Conservation (phyloP, 441 rosid genomes). For the Aquilaria agallochum region DNA sequence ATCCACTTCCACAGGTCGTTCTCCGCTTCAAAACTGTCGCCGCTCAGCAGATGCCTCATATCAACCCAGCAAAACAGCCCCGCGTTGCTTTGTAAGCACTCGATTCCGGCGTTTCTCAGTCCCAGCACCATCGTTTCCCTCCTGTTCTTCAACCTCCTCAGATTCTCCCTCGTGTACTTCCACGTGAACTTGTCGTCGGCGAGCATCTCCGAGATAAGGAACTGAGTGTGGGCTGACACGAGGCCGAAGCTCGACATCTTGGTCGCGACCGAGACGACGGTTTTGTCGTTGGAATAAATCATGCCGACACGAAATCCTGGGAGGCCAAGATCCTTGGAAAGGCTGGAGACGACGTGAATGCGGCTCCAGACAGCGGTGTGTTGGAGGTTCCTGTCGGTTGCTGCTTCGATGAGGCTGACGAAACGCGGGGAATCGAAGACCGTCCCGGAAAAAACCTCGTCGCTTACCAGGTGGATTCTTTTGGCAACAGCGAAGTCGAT, state of each 20-base stretch:
- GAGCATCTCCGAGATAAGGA: constrained; percentile 36
- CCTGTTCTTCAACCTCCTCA: constrained; percentile 39
- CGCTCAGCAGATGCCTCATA: constrained; percentile 39
- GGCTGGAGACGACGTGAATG: constrained; percentile 50
- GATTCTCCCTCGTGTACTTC: constrained; percentile 40
- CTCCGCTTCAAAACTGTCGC: constrained; percentile 46
- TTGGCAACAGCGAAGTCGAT: constrained; percentile 30
- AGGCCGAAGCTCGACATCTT: constrained; percentile 71
- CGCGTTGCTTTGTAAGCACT: constrained; percentile 43
- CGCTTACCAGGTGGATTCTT: constrained; percentile 43
- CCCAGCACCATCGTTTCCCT: constrained; percentile 39
- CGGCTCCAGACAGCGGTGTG: constrained; percentile 22
- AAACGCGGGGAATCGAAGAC: constrained; percentile 46
- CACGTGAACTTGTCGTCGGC: constrained; percentile 35
- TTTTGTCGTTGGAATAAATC: constrained; percentile 46
- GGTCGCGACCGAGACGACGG: constrained; percentile 40
- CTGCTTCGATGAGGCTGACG: constrained; percentile 37
- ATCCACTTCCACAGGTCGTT: constrained; percentile 45
- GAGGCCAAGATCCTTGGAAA: constrained; percentile 58
- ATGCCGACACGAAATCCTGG: constrained; percentile 61
- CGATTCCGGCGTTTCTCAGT: constrained; percentile 33
- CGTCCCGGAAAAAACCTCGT: constrained; percentile 56
- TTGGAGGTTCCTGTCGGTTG: constrained; percentile 18
- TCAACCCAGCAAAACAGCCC: constrained; percentile 71
- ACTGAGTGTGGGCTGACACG: constrained; percentile 60